phyloP scores from a whole-genome alignment of 177 flowering plant species.

The Telopea speciosissima region DNA sequence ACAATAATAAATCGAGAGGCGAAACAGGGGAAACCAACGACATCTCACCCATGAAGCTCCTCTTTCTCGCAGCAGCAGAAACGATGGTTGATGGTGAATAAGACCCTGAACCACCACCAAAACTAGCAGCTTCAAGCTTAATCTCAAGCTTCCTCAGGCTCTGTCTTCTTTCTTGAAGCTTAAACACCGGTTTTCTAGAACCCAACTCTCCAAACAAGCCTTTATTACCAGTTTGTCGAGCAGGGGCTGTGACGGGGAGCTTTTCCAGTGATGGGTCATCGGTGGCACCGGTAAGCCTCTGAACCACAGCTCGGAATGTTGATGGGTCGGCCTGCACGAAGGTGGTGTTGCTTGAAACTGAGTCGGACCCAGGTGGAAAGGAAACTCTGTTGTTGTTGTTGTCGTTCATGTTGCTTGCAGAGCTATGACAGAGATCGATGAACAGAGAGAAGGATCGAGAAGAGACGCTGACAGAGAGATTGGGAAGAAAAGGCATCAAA shows the following conservation, averaged over 20 bases:
- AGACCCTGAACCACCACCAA: not conserved
- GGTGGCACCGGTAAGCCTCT: conserved; percentile 56
- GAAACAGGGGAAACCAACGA: conserved; percentile 52
- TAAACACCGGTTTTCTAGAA: conserved; percentile 40
- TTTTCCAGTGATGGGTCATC: conserved; percentile 28
- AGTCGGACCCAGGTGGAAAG: conserved; percentile 8
- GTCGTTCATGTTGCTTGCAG: not conserved
- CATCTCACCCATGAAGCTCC: conserved; percentile 4
- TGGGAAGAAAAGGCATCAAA: not conserved
- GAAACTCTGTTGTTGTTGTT: conserved; percentile 3
- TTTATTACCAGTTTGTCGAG: conserved; percentile 14
- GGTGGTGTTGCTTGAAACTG: conserved; percentile 37
- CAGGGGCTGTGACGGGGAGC: conserved; percentile 32
- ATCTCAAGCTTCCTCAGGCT: conserved; percentile 52
- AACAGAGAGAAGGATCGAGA: not conserved
- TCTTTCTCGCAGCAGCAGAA: not conserved
- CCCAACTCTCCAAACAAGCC: conserved; percentile 19
- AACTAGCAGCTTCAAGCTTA: conserved; percentile 19
- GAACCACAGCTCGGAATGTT: conserved; percentile 59
- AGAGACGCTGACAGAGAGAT: too few relatives aligned
- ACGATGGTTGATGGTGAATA: not conserved
- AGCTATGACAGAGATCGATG: not conserved
- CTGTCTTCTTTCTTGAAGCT: conserved; percentile 61
- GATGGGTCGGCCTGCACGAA: conserved; percentile 73
- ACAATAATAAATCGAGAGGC: conserved; percentile 37